These are phyloP conservation scores for Colletotrichum gloeosporioides DNA, from an alignment of 2,329 filamentous ascomycete species.

Conservation along the genomic window DNA sequence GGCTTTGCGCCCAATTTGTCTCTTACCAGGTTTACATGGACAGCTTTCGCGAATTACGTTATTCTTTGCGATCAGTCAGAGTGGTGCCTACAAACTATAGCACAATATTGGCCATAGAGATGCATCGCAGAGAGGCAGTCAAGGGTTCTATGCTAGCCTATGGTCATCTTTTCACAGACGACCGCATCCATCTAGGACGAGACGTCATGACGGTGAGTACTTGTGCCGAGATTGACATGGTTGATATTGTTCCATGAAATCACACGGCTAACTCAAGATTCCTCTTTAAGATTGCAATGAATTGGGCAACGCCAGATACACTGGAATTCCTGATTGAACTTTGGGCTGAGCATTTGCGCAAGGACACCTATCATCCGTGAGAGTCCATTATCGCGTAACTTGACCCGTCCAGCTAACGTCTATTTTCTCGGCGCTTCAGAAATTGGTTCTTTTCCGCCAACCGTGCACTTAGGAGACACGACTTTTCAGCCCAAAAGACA, in stretches of 20 bases:
- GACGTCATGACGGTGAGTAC: neutral
- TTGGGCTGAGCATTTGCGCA: neutral
- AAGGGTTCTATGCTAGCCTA: neutral
- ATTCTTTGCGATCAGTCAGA: neutral
- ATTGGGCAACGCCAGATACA: rapidly evolving
- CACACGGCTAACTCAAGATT: neutral
- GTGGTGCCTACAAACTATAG: rapidly evolving
- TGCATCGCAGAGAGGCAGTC: rapidly evolving
- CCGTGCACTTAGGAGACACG: rapidly evolving
- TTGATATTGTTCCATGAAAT: neutral
- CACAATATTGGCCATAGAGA: rapidly evolving
- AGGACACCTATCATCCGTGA: neutral
- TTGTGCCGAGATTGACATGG: rapidly evolving
- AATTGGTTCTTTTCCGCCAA: neutral
- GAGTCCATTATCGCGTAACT: rapidly evolving
- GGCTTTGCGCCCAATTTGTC: neutral
- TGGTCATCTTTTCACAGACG: neutral
- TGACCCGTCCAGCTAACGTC: neutral
- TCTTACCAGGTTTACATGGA: neutral
- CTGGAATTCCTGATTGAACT: neutral
- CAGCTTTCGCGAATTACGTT: neutral
- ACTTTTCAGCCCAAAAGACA: neutral
- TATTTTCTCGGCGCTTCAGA: rapidly evolving
- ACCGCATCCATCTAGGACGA: rapidly evolving
- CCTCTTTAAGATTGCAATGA: rapidly evolving